Evolutionary conservation across 768 basidiomycete species (phyloP).

Genomic region (Phylloporus sp.): DNA sequence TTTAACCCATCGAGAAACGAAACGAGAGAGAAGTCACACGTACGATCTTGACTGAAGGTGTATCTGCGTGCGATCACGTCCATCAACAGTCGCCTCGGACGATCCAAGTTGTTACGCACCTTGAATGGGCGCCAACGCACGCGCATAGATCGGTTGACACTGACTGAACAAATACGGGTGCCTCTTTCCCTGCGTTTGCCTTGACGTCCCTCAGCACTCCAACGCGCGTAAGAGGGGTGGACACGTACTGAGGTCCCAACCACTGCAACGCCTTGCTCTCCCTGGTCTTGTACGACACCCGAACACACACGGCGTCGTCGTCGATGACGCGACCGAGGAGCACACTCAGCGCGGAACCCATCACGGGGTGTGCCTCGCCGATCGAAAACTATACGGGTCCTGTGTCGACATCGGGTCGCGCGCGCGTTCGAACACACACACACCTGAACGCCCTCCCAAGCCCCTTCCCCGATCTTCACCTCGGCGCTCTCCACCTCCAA

Average conservation of each 20-base stretch:
- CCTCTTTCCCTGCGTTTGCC: slow-evolving; percentile 83
- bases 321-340: slow-evolving; percentile 41
- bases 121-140: slow-evolving; percentile 75
- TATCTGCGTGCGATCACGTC: slow-evolving; percentile 44
- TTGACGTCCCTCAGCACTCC: slow-evolving; percentile 28
- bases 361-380: slow-evolving; percentile 53
- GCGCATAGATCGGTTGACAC: slow-evolving; percentile 87
- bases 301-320: slow-evolving; percentile 34
- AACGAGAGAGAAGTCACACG: slow-evolving; percentile 19
- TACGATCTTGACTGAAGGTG: slow-evolving; percentile 81
- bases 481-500: slow-evolving; percentile 53
- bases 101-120: slow-evolving; percentile 32
- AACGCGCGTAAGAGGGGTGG: not conserved
- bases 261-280: slow-evolving; percentile 80
- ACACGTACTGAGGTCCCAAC: slow-evolving; percentile 67
- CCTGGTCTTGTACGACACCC: slow-evolving; percentile 68
- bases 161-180: slow-evolving; percentile 92
- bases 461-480: slow-evolving; percentile 39
- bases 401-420: too few relatives aligned
- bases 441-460: slow-evolving; percentile 43
- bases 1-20: not conserved
- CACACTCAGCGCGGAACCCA: slow-evolving; percentile 72
- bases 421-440: too few relatives aligned
- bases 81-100: not conserved
- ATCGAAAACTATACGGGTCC: slow-evolving; percentile 46